Percentiles rank a stretch among this genome's conserved stretches.
Evolutionary conservation across 352 stramenopile genomes (phyloP).

Genomic region (Globisporangium emineosum): DNA sequence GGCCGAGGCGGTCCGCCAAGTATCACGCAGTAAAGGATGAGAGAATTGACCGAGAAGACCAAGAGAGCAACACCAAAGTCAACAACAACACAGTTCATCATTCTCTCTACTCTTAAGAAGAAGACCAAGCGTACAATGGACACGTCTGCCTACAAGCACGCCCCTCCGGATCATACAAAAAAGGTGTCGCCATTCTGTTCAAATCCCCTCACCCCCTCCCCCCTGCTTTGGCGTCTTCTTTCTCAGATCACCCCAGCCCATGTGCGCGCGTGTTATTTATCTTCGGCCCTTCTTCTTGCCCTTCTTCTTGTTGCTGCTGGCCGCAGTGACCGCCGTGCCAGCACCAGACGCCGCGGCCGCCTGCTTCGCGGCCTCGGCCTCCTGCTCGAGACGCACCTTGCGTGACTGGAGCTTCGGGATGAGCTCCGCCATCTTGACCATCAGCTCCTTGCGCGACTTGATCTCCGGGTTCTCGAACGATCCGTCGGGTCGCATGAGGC

Average conservation of each 20-base stretch:
- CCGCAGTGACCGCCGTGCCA: constrained; percentile 22
- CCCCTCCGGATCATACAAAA: not conserved
- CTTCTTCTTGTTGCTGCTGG: constrained; percentile 77
- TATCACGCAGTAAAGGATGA: constrained; percentile 7
- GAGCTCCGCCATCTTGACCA: constrained; percentile 86
- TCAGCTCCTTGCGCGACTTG: constrained; percentile 42
- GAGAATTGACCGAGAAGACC: not conserved
- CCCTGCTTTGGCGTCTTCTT: not conserved
- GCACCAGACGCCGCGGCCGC: constrained; percentile 28
- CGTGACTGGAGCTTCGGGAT: constrained; percentile 83
- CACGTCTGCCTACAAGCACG: not conserved
- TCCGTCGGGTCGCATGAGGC: constrained; percentile 59
- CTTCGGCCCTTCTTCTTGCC: constrained; percentile 84
- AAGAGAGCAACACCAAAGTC: not conserved
- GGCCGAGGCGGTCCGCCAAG: constrained; percentile 31
- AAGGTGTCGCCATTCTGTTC: not conserved
- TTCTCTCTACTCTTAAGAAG: not conserved
- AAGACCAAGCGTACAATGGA: not conserved
- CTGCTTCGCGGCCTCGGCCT: constrained; percentile 57
- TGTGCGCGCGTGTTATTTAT: constrained; percentile 49
- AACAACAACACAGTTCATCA: constrained; percentile 1
- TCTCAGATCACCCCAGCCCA: no score
- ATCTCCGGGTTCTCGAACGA: constrained; percentile 66
- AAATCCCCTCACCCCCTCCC: not conserved
- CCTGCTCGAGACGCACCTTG: constrained; percentile 70